Evolutionary conservation across 2,329 filamentous ascomycete species (phyloP), one percentile per base, ranked within the genome.

Genomic region (Cladosporium oxysporum): DNA sequence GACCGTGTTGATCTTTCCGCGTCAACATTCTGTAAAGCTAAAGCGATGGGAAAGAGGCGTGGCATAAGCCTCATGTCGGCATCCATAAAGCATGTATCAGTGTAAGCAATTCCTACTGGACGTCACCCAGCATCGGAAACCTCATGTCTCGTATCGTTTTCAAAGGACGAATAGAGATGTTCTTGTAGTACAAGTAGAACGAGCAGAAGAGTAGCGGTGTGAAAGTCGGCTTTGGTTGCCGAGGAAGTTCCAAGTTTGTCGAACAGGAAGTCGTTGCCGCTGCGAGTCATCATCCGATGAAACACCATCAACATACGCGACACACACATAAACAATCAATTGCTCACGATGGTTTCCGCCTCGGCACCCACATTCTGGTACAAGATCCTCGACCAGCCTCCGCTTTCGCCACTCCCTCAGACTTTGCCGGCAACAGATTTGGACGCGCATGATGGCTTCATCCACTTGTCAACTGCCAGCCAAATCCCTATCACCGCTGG

Each of bases 401-500:
- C 72, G 1, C 68, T 63, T 14, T 60, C 66, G 10, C 72, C 74
- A 4, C 65, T 75, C 1, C 72, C 74, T 5, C 61, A 65, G n/a
- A 71, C 69, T 5, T 67, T 75, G 5, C 70, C 71, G 1, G 16
- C 67, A 23, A 72, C 71, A 0, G 55, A 66, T 7, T 64, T 76
- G 12, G 74, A 76, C 64, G 58, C 65, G 1, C 61, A 71, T 28
- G 73, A 75, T 50, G 69, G 69, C 61, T 76, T 74, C 65, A 72
- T 71, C 55, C 72, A 74, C 59, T 67, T 72, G 8, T 71, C 72
- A 52, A 73, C 71, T 14, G 71, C 73, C 16, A 41, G 62, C 26
- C 73, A 75, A 58, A 73, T 69, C n/a, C 72, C 72, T 16, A 64
- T 68, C 11, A 76, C 74, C 8, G 71, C 72, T 2, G 68, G 69